Evolutionary conservation across 2,329 filamentous ascomycete genomes (phyloP).

Genomic region (Cladophialophora immunda): DNA sequence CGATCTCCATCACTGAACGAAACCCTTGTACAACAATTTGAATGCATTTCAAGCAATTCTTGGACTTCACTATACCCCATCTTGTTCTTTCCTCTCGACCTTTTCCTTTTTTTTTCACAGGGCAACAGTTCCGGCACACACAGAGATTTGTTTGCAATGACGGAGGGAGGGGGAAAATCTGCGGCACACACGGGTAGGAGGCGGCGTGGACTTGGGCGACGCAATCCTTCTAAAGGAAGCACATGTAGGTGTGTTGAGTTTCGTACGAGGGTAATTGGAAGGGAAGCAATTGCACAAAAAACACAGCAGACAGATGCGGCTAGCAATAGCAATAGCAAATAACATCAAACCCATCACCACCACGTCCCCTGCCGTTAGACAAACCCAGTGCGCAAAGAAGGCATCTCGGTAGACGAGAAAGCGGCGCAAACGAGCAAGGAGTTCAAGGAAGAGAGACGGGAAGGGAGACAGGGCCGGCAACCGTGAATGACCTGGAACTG

Average conservation of each 20-base stretch:
- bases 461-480: no score
- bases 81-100: not conserved
- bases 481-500: no score
- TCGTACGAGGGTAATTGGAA: not conserved
- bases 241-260: not conserved
- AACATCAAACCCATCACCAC: not conserved
- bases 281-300: not conserved
- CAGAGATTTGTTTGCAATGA: not conserved
- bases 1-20: not conserved
- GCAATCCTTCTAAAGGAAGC: not conserved
- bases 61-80: constrained; percentile 8
- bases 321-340: not conserved
- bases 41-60: not conserved
- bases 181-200: not conserved
- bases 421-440: no score
- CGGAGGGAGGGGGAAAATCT: not conserved
- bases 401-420: no score
- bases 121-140: constrained; percentile 3
- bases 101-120: not conserved
- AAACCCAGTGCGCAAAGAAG: not conserved
- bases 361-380: no score
- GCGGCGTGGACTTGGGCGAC: not conserved
- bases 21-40: constrained; percentile 3
- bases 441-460: no score
- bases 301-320: not conserved